Percentiles rank a stretch among this genome's conserved stretches.
These are phyloP conservation scores for Tylopilus sp. DNA, from an alignment of 768 basidiomycete species.

Conservation along the genomic window DNA sequence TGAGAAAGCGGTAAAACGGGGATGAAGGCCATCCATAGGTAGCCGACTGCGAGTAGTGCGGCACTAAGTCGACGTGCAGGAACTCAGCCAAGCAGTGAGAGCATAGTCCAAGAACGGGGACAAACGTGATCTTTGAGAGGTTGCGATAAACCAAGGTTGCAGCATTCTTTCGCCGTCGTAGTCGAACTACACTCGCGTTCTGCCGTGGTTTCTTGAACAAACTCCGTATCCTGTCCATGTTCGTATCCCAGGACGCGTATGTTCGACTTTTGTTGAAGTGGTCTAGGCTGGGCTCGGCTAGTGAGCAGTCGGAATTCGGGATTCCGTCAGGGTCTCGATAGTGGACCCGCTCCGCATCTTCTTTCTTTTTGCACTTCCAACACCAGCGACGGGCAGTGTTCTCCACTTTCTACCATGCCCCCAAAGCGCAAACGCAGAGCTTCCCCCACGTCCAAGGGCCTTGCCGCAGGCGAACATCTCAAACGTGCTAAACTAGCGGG, in stretches of 20 bases:
- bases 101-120: neutral
- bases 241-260: too few species aligned
- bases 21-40: slow-evolving; percentile 80
- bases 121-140: slow-evolving; percentile 33
- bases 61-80: slow-evolving; percentile 37
- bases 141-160: slow-evolving; percentile 31
- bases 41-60: slow-evolving; percentile 58
- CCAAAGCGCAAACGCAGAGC: slow-evolving; percentile 56
- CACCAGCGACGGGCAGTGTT: neutral
- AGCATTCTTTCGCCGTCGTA: slow-evolving; percentile 44
- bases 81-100: neutral
- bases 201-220: slow-evolving; percentile 17
- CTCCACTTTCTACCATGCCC: slow-evolving; percentile 42
- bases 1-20: slow-evolving; percentile 65
- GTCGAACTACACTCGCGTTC: slow-evolving; percentile 38
- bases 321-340: slow-evolving; percentile 14
- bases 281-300: slow-evolving; percentile 3
- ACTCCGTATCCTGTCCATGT: slow-evolving; percentile 23
- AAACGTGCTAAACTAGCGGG: slow-evolving; percentile 53
- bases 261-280: too few species aligned
- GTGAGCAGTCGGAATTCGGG: slow-evolving; percentile 25
- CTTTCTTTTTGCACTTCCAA: slow-evolving; percentile 6
- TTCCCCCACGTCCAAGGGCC: slow-evolving; percentile 46
- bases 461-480: slow-evolving; percentile 59
- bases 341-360: slow-evolving; percentile 7